Conservation (phyloP, 1,139 yeast genomes). For the Geotrichum histeridarum region DNA sequence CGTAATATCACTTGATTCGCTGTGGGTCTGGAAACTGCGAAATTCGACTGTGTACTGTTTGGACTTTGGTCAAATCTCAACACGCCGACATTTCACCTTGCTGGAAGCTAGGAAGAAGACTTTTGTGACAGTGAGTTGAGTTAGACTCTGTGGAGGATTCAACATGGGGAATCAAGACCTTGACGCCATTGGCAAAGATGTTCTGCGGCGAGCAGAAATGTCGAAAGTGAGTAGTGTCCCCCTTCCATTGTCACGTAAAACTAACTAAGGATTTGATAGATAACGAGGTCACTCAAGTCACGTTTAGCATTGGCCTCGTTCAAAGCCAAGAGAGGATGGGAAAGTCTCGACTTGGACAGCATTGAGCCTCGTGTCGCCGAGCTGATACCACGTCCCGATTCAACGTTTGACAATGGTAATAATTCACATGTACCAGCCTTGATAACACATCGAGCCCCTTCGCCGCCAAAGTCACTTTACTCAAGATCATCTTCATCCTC, state of each 20-base stretch:
- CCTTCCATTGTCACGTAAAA: not conserved
- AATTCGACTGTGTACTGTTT: not conserved
- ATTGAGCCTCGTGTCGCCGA: conserved; percentile 35
- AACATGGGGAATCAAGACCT: conserved; percentile 10
- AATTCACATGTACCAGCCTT: not conserved
- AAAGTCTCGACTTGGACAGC: conserved; percentile 35
- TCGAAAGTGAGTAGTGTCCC: conserved; percentile 30
- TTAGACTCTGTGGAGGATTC: not conserved
- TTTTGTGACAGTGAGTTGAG: not conserved
- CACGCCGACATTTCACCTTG: not conserved
- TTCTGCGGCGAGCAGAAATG: conserved; percentile 40
- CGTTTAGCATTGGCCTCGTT: conserved; percentile 41
- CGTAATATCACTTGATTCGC: not conserved
- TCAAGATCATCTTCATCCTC: not conserved
- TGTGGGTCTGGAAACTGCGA: not conserved
- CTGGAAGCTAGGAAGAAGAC: not conserved
- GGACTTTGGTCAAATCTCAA: not conserved
- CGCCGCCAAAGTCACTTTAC: not conserved
- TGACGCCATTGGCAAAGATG: conserved; percentile 21
- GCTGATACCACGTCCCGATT: not conserved
- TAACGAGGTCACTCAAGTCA: conserved; percentile 40
- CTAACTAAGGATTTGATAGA: conserved; percentile 18
- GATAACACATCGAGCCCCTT: not conserved
- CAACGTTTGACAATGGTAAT: too few species aligned
- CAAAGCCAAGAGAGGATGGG: conserved; percentile 42